A percentile compares a stretch with the other conserved stretches of the same genome.
phyloP scores from a whole-genome alignment of 352 stramenopile species.

The Phytophthora constricta region DNA sequence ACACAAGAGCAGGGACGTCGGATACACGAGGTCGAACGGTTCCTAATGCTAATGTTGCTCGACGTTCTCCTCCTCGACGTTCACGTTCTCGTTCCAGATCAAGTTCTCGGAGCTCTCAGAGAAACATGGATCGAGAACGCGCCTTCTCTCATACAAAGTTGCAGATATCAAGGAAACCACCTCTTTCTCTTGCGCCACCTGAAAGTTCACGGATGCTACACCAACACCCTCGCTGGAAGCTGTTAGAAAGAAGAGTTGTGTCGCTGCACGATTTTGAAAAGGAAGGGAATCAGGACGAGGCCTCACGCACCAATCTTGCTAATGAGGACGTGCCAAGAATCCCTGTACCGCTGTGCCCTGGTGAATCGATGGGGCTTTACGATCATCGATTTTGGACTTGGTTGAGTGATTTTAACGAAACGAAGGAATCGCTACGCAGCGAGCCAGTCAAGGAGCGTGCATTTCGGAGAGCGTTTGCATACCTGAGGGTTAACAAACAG shows the following conservation, averaged over 20 bases:
- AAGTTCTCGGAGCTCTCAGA: conserved; percentile 16
- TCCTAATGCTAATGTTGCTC: background rate
- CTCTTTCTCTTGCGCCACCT: conserved; percentile 5
- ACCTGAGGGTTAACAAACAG: conserved; percentile 15
- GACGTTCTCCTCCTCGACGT: conserved; percentile 4
- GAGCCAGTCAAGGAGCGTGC: conserved; percentile 22
- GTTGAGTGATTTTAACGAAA: conserved; percentile 23
- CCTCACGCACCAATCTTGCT: background rate
- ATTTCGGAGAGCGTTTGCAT: conserved; percentile 35
- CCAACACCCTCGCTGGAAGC: conserved; percentile 14
- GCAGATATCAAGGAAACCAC: conserved; percentile 5
- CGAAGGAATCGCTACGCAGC: conserved; percentile 26
- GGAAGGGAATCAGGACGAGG: conserved; percentile 10
- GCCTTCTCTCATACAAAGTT: conserved; percentile 5
- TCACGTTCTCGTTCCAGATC: conserved; percentile 22
- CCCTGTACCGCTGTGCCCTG: conserved; percentile 28
- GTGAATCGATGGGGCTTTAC: conserved; percentile 36
- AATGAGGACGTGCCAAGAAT: conserved; percentile 16
- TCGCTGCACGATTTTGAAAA: conserved; percentile 24
- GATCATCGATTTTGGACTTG: conserved; percentile 38
- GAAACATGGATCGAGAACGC: background rate
- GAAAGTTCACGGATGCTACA: conserved; percentile 13
- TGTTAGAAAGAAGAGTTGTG: conserved; percentile 31
- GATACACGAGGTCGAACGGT: conserved; percentile 4
- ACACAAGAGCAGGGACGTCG: conserved; percentile 24